Base-by-base conservation (phyloP, 352 stramenopile genomes). In the Phytophthora chlamydospora region DNA sequence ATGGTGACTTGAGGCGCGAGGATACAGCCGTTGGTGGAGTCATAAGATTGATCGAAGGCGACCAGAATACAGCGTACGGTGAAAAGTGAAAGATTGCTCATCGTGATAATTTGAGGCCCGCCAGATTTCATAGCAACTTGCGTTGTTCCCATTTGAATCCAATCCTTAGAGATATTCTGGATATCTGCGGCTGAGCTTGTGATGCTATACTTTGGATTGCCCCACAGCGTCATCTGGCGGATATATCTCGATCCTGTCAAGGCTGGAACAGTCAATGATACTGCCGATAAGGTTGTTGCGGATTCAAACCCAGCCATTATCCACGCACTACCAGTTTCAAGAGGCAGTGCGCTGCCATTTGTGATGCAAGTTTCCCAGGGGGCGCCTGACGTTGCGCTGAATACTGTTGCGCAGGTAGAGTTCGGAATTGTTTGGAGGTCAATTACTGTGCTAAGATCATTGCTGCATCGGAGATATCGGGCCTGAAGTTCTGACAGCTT, bases 31-130 rank as follows among this genome's bases (percentile, higher is more conserved):
- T 51, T 68, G 10, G 10, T 52, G 0, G 72, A 61, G 54, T 92
- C 83, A 35, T 89, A 92, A 1, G 80, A 88, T 51, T 66, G 51
- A 49, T 92, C 78, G 16, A 92, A 72, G 5, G 64, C 21, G 2
- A 88, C 31, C 8, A 88, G 32, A 38, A 90, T 21, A 9, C 65
- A 47, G 14, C 51, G 59, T 2, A 74, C 53, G 0, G 69, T 51
- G 8, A 55, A 58, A 9, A 83, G 47, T 1, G 48, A 56, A 5
- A 88, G 54, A 24, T 66, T 48, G 17, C 51, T 38, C 8, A 81
- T 59, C 6, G 39, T 43, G 6, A 89, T 49, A 0, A 36, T 66
- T 47, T 89, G 80, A 16, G 36, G 16, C 3, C 68, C 72, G n/a
- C 67, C 75, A 11, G 78, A 87, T 14, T 71, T 77, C 76, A 90